phyloP scores from a whole-genome alignment of 2,329 filamentous ascomycete species.

The Achaetomium macrosporum region DNA sequence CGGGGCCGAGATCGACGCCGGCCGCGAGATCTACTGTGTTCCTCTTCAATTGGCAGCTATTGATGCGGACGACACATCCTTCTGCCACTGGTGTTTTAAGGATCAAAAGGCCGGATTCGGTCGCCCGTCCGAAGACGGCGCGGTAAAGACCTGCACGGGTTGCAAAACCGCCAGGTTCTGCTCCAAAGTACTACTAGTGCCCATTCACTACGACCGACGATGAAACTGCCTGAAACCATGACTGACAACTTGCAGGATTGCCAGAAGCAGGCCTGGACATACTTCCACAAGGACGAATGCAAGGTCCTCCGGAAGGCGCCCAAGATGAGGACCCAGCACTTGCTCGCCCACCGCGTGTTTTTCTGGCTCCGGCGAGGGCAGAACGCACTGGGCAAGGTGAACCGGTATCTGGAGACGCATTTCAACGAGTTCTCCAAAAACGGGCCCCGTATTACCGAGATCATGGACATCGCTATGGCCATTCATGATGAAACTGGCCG shows the following conservation, averaged over 20 bases:
- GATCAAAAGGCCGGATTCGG: slow-evolving; percentile 15
- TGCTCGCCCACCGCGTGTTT: slow-evolving; percentile 26
- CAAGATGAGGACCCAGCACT: slow-evolving; percentile 14
- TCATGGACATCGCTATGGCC: slow-evolving; percentile 13
- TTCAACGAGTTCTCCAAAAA: slow-evolving; percentile 21
- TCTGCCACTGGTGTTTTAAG: slow-evolving; percentile 28
- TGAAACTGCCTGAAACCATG: too few relatives aligned
- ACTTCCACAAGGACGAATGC: slow-evolving; percentile 31
- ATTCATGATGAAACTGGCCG: slow-evolving; percentile 13
- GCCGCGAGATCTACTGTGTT: slow-evolving; percentile 27
- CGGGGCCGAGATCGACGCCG: slow-evolving; percentile 14
- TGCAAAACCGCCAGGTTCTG: slow-evolving; percentile 28
- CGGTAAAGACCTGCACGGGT: slow-evolving; percentile 19
- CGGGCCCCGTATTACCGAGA: slow-evolving; percentile 5
- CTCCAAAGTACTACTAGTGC: slow-evolving; percentile 22
- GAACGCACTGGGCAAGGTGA: slow-evolving; percentile 11
- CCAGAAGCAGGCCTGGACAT: slow-evolving; percentile 27
- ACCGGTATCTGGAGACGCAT: slow-evolving; percentile 25
- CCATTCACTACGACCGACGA: too few relatives aligned
- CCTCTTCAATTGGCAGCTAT: slow-evolving; percentile 18
- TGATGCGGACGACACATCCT: slow-evolving; percentile 11
- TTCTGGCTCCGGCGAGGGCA: slow-evolving; percentile 23
- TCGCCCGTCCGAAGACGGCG: neutral
- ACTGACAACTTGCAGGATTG: slow-evolving; percentile 22
- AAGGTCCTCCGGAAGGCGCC: slow-evolving; percentile 20